Base-by-base conservation (phyloP, 768 basidiomycete genomes). In the Infundibulicybe gibba region DNA sequence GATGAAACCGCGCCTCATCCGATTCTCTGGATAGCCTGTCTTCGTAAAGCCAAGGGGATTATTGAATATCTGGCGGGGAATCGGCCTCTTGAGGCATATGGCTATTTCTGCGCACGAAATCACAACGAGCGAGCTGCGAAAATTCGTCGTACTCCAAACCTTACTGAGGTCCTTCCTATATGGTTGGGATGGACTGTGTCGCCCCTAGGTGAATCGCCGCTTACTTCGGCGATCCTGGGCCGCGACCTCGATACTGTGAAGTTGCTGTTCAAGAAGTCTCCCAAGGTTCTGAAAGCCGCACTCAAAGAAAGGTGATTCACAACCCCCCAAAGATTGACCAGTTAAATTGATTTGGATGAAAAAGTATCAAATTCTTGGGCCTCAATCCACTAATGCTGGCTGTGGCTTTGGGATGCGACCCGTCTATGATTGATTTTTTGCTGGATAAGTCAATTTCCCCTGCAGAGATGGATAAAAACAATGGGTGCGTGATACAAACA, bases 161-260 rank as follows among this genome's bases (percentile, higher is more conserved):
- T 78, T 25, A 70, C 69, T 40, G 60, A 66, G 25, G 59, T 65
- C 11, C 57, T 84, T 10, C 74, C 75, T 0, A 58, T 54, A n/a
- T 71, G 72, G 65, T 64, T 83, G 20, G 82, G 83, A 4, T 80
- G 80, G 76, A 57, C 54, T 2, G 56, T 67, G 42, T 73, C 69
- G 38, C 48, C 60, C 12, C 39, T 80, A 11, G 77, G 79, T 44
- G 82, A 83, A 54, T 77, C 77, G 1, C 76, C 77, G 0, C 58
- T 83, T 6, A 68, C 67, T 6, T 71, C 72, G 1, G 76, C 77
- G 0, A 62, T 80, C 40, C 39, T 71, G 4, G 56, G 61, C 5
- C 48, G 61, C 13, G 59, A 69, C 11, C 20, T 75, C 5, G 70
- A 72, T 1, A 54, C 64, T 0, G 53, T 81, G 37, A 75, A 80